These are phyloP conservation scores for Teunomyces pallodes DNA, from an alignment of 805 yeast species.

Conservation along the genomic window DNA sequence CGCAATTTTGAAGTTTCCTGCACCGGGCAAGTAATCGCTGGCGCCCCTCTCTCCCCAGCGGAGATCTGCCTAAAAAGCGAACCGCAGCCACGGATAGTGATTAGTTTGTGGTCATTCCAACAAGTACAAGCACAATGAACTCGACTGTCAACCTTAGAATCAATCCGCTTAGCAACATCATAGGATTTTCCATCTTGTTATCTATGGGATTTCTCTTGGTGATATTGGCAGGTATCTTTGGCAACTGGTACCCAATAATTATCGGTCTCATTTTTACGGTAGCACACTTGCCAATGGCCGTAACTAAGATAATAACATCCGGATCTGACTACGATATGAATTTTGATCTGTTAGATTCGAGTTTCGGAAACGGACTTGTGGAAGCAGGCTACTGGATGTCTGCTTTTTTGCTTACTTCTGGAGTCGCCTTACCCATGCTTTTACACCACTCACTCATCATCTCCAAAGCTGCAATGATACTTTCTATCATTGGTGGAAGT, in stretches of 20 bases:
- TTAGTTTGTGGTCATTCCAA: neutral
- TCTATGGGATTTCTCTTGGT: slow-evolving; percentile 89
- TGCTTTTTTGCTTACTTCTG: slow-evolving; percentile 73
- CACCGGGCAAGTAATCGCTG: too few species aligned
- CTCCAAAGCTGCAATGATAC: slow-evolving; percentile 63
- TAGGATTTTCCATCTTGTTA: slow-evolving; percentile 70
- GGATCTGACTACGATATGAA: slow-evolving; percentile 43
- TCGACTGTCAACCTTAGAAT: slow-evolving; percentile 5
- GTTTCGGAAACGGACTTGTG: slow-evolving; percentile 42
- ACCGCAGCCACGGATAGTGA: neutral
- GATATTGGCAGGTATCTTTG: slow-evolving; percentile 80
- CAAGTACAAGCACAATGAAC: slow-evolving; percentile 2
- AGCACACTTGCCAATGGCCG: slow-evolving; percentile 39
- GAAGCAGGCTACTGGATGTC: slow-evolving; percentile 81
- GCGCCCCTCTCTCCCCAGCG: neutral
- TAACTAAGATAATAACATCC: slow-evolving; percentile 29
- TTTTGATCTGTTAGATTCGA: slow-evolving; percentile 34
- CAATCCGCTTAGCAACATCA: slow-evolving; percentile 73
- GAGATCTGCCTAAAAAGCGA: too few species aligned
- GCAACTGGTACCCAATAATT: slow-evolving; percentile 87
- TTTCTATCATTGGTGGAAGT: slow-evolving; percentile 83
- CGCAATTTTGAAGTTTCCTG: too few species aligned
- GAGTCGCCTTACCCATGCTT: slow-evolving; percentile 68
- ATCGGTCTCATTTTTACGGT: slow-evolving; percentile 47
- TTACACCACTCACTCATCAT: slow-evolving; percentile 74